Evolutionary conservation across 2,329 filamentous ascomycete genomes (phyloP).

Genomic region (Talaromyces sp.): DNA sequence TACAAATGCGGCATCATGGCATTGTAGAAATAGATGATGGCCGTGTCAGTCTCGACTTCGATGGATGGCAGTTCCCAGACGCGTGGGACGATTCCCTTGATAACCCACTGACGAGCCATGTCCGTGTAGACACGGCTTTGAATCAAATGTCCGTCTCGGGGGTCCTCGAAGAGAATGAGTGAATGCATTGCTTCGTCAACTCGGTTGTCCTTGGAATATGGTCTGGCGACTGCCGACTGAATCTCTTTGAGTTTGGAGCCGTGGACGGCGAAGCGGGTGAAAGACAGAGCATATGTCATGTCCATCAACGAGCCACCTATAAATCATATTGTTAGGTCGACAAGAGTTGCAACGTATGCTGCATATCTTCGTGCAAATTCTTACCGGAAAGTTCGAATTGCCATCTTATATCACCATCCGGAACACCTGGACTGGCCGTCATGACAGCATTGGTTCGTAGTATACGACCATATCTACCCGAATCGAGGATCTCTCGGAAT

Average conservation of each 20-base stretch:
- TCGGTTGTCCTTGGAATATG: slow-evolving; percentile 28
- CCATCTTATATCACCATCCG: slow-evolving; percentile 40
- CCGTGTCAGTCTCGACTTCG: slow-evolving; percentile 33
- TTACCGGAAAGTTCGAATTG: slow-evolving; percentile 37
- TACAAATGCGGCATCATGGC: slow-evolving; percentile 38
- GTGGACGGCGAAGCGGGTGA: slow-evolving; percentile 35
- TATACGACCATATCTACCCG: slow-evolving; percentile 34
- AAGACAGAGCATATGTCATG: slow-evolving; percentile 37
- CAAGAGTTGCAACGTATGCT: no score
- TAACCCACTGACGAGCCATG: slow-evolving; percentile 28
- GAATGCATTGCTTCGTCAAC: slow-evolving; percentile 36
- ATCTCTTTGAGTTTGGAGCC: slow-evolving; percentile 30
- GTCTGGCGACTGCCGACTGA: slow-evolving; percentile 32
- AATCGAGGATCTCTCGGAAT: slow-evolving; percentile 38
- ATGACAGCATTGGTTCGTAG: slow-evolving; percentile 30
- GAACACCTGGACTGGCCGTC: slow-evolving; percentile 29
- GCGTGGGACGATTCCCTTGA: slow-evolving; percentile 28
- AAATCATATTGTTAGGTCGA: neutral
- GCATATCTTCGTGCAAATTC: neutral
- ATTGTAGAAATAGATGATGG: slow-evolving; percentile 35
- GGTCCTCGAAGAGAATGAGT: slow-evolving; percentile 29
- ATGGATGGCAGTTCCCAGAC: slow-evolving; percentile 36
- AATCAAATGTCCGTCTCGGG: slow-evolving; percentile 23
- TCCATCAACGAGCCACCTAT: slow-evolving; percentile 42
- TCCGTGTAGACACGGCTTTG: slow-evolving; percentile 35